Base-by-base conservation (phyloP, 2,329 filamentous ascomycete genomes). In the Colletotrichum lini region DNA sequence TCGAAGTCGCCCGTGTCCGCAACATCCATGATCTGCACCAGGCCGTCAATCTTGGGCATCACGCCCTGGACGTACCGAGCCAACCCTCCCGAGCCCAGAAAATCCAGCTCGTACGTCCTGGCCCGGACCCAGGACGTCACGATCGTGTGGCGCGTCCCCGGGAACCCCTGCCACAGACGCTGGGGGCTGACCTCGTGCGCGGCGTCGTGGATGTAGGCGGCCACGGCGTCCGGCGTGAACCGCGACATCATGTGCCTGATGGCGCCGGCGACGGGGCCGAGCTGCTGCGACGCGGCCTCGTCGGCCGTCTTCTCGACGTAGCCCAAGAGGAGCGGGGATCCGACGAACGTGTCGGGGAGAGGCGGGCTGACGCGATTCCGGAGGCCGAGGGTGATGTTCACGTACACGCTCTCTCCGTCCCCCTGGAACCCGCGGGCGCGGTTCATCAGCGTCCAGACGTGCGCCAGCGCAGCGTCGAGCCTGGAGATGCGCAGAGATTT, bases 141-240 rank as follows among this genome's bases (percentile, higher is more conserved):
- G 4, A 86, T 72, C 0, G 81, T 73, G 75, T 87, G 84, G 26
- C 78, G 75, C 0, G 73, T 67, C 0, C 85, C 86, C 8, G 85
- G 66, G 64, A 86, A 87, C 0, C 74, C 82, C 70, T 84, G 81
- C 86, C 85, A 87, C 18, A 87, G 72, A 7, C 85, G 78, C 76
- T 87, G 85, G 0, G 86, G 85, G 13, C 80, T 80, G 13, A 79
- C 73, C 73, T 87, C 85, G 65, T 82, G 77, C 3, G 83, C 82
- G 12, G 79, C 78, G 59, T 84, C 82, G 65, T 87, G 82, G 3
- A 87, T 74, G 44, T 82, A 76, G 4, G 82, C 80, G 0, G 77
- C 79, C 2, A 87, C 75, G 0, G 79, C 79, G 5, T 79, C 78
- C 0, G 79, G 77, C 0, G 80, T 82, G 69, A 85, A 85, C 1